Evolutionary conservation across 164 flowering plant species (phyloP), one percentile per base, ranked within the genome.

Genomic region (Brasenia schreberi): DNA sequence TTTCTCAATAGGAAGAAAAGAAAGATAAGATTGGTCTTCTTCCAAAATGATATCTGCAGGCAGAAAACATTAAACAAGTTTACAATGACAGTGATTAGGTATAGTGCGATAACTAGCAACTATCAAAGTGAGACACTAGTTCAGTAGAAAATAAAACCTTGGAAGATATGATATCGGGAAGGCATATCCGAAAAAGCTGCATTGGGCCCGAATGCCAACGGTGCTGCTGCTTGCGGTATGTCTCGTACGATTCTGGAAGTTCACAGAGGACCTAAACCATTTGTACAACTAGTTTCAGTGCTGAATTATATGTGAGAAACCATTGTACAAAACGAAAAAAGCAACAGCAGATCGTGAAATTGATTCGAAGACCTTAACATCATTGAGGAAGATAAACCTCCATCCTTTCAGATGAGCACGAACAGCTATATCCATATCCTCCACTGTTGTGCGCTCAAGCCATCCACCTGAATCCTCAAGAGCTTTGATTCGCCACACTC

Each of bases 171-270:
- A 93, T 72, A 68, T 86, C 92, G 68, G 81, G 18, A 69, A 90
- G 87, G 76, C 98, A 90, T 77, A 93, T 65, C 33, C 98, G 87
- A 71, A 93, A 90, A 68, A 93, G 65, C 73, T 93, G 98, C 98
- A 93, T 93, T 42, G 97, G 98, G 68, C 98, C 98, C 3, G 97
- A 93, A 80, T 93, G 98, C 98, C 98, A 90, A 56, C 97, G 92
- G 61, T 93, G 83, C 71, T 93, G 98, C 83, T 93, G 98, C 74
- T 93, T 93, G 74, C 84, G 90, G 85, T 90, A 90, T 45, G 98
- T 97, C 73, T 85, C 97, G 71, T 90, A 93, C 61, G 98, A 90
- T 72, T 93, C 98, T 6, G 97, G 98, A 39, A 93, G 90, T 74
- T 93, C 98, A 78, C 97, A 93, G 60, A 87, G 92, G 77, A 93